phyloP scores from a whole-genome alignment of 768 basidiomycete species.

The Terana coerulea region DNA sequence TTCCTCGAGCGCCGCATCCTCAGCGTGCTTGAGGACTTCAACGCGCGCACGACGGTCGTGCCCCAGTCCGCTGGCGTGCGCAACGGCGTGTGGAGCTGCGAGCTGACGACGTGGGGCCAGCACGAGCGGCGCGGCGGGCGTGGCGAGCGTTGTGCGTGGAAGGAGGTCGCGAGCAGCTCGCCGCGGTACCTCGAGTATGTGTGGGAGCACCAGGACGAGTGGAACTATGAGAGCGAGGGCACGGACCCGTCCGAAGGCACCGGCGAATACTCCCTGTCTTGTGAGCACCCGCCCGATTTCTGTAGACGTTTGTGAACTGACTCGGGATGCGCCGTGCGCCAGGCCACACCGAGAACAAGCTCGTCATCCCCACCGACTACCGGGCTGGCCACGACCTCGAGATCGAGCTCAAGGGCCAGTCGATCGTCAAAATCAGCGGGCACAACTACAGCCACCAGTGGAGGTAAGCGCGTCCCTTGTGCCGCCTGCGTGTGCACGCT shows the following conservation, averaged over 20 bases:
- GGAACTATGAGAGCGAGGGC: constrained; percentile 14
- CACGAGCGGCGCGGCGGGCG: constrained; percentile 5
- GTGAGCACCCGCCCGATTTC: no score
- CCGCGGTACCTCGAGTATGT: constrained; percentile 6
- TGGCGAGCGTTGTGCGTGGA: not conserved
- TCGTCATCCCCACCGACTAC: constrained; percentile 5
- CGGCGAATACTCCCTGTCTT: constrained; percentile 4
- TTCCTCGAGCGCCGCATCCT: not conserved
- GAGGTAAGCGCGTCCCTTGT: not conserved
- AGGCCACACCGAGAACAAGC: constrained; percentile 6
- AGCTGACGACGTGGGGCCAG: constrained; percentile 17
- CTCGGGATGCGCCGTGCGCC: not conserved
- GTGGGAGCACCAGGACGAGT: constrained; percentile 20
- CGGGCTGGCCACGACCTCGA: not conserved
- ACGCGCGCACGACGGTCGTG: not conserved
- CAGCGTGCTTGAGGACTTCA: not conserved
- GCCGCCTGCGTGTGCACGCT: not conserved
- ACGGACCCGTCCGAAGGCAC: not conserved
- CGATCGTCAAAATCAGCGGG: constrained; percentile 2
- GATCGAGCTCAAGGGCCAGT: constrained; percentile 5
- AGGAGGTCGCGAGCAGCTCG: not conserved
- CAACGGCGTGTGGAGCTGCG: constrained; percentile 17
- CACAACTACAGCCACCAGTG: not conserved
- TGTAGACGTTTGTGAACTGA: no score
- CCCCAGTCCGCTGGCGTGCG: not conserved